Evolutionary conservation across 2,329 filamentous ascomycete genomes (phyloP), one percentile per base, ranked within the genome.

Genomic region (Fusarium pininemorale): DNA sequence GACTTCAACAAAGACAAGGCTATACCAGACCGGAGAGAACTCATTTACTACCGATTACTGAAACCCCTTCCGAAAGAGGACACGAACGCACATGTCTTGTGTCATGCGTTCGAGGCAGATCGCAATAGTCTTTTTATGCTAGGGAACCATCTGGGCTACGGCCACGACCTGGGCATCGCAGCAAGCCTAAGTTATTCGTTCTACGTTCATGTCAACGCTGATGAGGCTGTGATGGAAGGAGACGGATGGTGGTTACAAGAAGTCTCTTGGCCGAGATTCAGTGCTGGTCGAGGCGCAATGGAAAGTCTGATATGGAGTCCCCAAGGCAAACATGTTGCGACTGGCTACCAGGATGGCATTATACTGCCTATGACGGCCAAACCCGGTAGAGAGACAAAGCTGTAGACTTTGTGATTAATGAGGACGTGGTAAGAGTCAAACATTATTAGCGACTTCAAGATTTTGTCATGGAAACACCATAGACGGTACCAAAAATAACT

Each of bases 221-320:
- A 84, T 9, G 84, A 86, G 48, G 83, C 86, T 0, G 82, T 87
- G 12, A 88, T 90, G 85, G 75, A 79, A 11, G 82, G 81, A 7
- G 80, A 82, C 7, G 81, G 81, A 18, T 90, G 88, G 87, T 90
- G 88, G 88, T 77, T 89, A 22, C 86, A 88, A 76, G 88, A 90
- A 76, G 81, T 82, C 3, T 83, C 76, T 38, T 89, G 87, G 77
- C 86, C 88, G 7, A 79, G 87, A 28, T 81, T 84, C 7, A 84
- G 80, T 28, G 83, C 85, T 6, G 86, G 86, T 1, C 81, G 87
- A 47, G 85, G 83, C 5, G 82, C 87, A 54, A 79, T 89, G 68
- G 81, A 86, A 77, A 85, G 82, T 61, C 86, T 86, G 79, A 85
- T 88, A 38, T 90, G 88, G 88, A 89, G 87, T 66, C 87, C 88